A percentile compares a stretch with the other conserved stretches of the same genome.
These are phyloP conservation scores for Eleusine coracana DNA, from an alignment of 176 grass and related monocot genomes.

Conservation along the genomic window DNA sequence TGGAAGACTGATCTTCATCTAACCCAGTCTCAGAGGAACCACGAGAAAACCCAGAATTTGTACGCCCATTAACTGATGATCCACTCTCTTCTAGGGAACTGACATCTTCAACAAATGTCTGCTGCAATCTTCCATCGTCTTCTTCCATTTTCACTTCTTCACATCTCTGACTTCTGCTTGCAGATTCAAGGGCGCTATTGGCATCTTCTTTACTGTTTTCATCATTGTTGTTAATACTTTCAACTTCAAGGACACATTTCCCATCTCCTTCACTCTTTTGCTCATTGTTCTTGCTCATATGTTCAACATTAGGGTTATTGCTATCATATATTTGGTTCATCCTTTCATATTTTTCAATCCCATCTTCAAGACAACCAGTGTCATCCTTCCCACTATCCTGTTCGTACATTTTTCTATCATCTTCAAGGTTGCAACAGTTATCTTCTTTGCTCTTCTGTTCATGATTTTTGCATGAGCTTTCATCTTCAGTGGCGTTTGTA, in stretches of 20 bases:
- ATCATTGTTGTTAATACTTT: slow-evolving; percentile 14
- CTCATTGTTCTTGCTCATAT: slow-evolving; percentile 30
- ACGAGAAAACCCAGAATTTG: slow-evolving; percentile 70
- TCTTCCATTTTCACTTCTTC: slow-evolving; percentile 41
- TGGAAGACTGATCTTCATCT: slow-evolving; percentile 69
- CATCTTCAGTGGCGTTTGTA: slow-evolving; percentile 34
- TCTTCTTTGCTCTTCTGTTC: slow-evolving; percentile 42
- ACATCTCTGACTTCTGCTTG: slow-evolving; percentile 39
- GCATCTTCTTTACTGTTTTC: slow-evolving; percentile 38
- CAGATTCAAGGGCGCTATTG: slow-evolving; percentile 26
- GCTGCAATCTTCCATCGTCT: slow-evolving; percentile 31
- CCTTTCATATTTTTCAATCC: slow-evolving; percentile 42
- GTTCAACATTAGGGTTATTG: slow-evolving; percentile 33
- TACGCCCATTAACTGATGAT: slow-evolving; percentile 60
- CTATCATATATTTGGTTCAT: slow-evolving; percentile 36
- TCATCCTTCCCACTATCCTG: slow-evolving; percentile 28
- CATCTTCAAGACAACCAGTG: slow-evolving; percentile 22
- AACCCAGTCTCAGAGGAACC: slow-evolving; percentile 61
- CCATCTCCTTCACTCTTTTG: slow-evolving; percentile 28
- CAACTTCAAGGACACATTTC: slow-evolving; percentile 8
- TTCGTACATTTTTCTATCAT: slow-evolving; percentile 23
- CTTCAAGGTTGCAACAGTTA: slow-evolving; percentile 28
- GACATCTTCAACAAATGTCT: slow-evolving; percentile 44
- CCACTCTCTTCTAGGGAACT: slow-evolving; percentile 52
- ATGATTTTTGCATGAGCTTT: slow-evolving; percentile 40